phyloP scores from a whole-genome alignment of 2,329 filamentous ascomycete species.

The Epichloe coenophiala region DNA sequence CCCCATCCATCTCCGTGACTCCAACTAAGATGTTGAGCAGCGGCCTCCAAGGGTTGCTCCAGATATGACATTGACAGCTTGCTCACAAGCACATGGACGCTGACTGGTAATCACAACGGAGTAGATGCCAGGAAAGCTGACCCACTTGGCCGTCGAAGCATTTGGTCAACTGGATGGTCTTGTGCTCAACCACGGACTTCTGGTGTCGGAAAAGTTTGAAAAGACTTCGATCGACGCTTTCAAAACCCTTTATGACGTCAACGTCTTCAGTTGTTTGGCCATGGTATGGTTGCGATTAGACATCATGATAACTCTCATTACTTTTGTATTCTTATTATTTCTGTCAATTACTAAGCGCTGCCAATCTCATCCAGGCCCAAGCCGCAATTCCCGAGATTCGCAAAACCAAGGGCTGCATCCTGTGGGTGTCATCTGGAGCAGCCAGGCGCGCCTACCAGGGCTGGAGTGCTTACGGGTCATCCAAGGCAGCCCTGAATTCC shows the following conservation, averaged over 20 bases:
- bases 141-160: constrained; percentile 48
- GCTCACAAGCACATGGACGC: neutral
- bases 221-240: constrained; percentile 60
- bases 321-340: neutral
- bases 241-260: constrained; percentile 64
- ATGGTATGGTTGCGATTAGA: constrained; percentile 43
- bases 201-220: constrained; percentile 62
- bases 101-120: neutral
- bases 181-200: constrained; percentile 74
- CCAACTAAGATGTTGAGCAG: too few relatives aligned
- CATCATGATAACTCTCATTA: neutral
- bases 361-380: constrained; percentile 41
- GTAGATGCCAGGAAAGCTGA: constrained; percentile 45
- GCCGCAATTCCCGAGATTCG: constrained; percentile 58
- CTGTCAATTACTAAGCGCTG: neutral
- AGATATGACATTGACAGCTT: neutral
- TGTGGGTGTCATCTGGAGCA: constrained; percentile 73
- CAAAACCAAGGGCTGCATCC: constrained; percentile 52
- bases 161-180: constrained; percentile 70
- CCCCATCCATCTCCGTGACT: neutral
- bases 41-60: too few relatives aligned
- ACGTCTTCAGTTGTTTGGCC: constrained; percentile 72
- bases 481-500: constrained; percentile 76
- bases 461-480: constrained; percentile 72
- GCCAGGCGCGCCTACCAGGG: constrained; percentile 49